Percentiles rank a stretch among this genome's conserved stretches.
Conservation (phyloP, 2,329 filamentous ascomycete genomes). For the Rugonectria rugulosa region DNA sequence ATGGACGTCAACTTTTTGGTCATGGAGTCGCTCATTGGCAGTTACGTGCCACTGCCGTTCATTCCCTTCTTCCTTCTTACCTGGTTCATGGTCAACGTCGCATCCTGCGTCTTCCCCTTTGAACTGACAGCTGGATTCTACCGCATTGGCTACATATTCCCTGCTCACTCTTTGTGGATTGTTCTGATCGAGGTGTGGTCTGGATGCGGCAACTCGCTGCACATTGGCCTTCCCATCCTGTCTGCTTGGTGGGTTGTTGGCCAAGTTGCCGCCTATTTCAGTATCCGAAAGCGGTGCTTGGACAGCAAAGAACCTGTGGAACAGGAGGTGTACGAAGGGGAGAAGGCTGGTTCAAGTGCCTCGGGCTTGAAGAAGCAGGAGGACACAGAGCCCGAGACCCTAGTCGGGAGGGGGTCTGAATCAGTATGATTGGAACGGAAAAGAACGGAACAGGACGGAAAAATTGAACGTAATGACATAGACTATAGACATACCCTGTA, state of each 20-base stretch:
- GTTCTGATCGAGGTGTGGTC: slow-evolving; percentile 12
- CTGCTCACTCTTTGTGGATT: not conserved
- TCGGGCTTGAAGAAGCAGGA: too few species aligned
- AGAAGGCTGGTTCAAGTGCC: too few species aligned
- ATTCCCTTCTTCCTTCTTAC: slow-evolving; percentile 18
- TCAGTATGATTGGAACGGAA: too few species aligned
- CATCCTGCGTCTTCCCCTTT: slow-evolving; percentile 9
- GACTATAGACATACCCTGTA: too few species aligned
- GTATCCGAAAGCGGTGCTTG: not conserved
- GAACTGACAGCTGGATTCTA: slow-evolving; percentile 13
- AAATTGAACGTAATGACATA: too few species aligned
- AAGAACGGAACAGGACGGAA: too few species aligned
- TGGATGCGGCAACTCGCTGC: not conserved
- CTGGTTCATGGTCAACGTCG: slow-evolving; percentile 19
- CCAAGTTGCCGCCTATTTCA: not conserved
- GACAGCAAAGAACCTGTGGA: not conserved
- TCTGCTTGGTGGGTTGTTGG: slow-evolving; percentile 13
- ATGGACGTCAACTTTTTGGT: slow-evolving; percentile 2
- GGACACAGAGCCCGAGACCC: too few species aligned
- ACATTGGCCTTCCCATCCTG: not conserved
- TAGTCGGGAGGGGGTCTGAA: too few species aligned
- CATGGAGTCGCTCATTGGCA: not conserved
- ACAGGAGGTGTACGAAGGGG: too few species aligned
- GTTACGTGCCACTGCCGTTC: slow-evolving; percentile 2
- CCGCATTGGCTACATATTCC: slow-evolving; percentile 2